Conservation (phyloP, 495 filamentous ascomycete genomes). For the Aspergillus ellipticus region DNA sequence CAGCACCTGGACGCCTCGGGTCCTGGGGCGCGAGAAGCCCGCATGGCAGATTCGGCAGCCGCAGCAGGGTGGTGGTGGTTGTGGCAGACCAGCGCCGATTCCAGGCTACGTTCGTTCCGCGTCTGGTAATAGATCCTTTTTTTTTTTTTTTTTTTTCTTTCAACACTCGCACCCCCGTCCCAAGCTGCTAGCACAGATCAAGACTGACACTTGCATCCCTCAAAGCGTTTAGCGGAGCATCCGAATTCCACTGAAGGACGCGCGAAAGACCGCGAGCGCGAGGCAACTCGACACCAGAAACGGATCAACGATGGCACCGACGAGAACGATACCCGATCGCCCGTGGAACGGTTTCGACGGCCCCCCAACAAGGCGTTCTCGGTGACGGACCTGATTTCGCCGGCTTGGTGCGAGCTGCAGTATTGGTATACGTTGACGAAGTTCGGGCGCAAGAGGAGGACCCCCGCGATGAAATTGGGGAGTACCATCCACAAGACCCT, state of each 20-base stretch:
- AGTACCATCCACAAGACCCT: conserved; percentile 73
- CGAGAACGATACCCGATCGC: conserved; percentile 46
- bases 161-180: too few relatives aligned
- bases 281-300: conserved; percentile 12
- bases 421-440: conserved; percentile 81
- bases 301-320: conserved; percentile 5
- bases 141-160: conserved; percentile 1
- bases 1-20: conserved; percentile 35
- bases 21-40: conserved; percentile 39
- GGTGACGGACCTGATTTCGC: conserved; percentile 83
- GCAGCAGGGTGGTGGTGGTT: conserved; percentile 9
- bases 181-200: not conserved
- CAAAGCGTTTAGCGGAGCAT: conserved; percentile 65
- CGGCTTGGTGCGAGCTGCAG: conserved; percentile 94
- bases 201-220: conserved; percentile 49
- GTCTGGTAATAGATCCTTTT: conserved; percentile 29
- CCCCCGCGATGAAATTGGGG: conserved; percentile 79
- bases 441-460: conserved; percentile 68
- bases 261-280: conserved; percentile 28
- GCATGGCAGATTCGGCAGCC: conserved; percentile 29
- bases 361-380: conserved; percentile 76
- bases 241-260: conserved; percentile 41
- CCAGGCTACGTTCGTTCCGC: conserved; percentile 28
- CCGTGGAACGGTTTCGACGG: conserved; percentile 73
- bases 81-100: conserved; percentile 21